A percentile compares a stretch with the other conserved stretches of the same genome.
phyloP scores from a whole-genome alignment of 495 filamentous ascomycete species.

The Entonaema liquescens region DNA sequence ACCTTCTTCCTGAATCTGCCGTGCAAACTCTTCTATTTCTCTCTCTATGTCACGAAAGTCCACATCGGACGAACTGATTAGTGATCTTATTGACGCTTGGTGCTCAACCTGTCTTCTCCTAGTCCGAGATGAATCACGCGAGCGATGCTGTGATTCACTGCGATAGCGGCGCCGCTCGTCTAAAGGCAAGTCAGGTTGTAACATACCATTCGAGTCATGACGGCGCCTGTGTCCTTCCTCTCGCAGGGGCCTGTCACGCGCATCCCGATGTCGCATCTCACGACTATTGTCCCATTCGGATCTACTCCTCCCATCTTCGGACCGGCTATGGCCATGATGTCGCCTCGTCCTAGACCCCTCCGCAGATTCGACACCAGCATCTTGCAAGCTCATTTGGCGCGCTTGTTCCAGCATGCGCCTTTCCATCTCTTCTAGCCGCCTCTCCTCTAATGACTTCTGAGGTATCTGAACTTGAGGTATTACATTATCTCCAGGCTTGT shows the following conservation, averaged over 20 bases:
- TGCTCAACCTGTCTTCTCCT: slow-evolving; percentile 74
- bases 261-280: slow-evolving; percentile 38
- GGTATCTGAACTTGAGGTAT: slow-evolving; percentile 62
- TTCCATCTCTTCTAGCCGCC: slow-evolving; percentile 69
- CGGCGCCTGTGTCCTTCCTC: slow-evolving; percentile 45
- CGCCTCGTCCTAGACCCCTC: slow-evolving; percentile 52
- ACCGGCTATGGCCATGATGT: slow-evolving; percentile 57
- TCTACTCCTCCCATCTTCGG: slow-evolving; percentile 44
- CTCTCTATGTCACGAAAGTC: slow-evolving; percentile 75
- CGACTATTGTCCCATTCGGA: slow-evolving; percentile 48
- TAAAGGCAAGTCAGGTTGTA: slow-evolving; percentile 41
- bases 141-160: slow-evolving; percentile 49
- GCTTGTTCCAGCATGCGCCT: slow-evolving; percentile 73
- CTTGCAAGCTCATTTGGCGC: slow-evolving; percentile 73
- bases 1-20: slow-evolving; percentile 89
- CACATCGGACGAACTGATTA: slow-evolving; percentile 79
- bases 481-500: slow-evolving; percentile 81
- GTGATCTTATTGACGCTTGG: slow-evolving; percentile 83
- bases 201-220: slow-evolving; percentile 43
- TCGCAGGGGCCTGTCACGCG: slow-evolving; percentile 36
- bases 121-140: slow-evolving; percentile 46
- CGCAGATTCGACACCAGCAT: slow-evolving; percentile 60
- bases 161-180: slow-evolving; percentile 50
- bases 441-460: slow-evolving; percentile 56
- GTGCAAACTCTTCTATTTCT: slow-evolving; percentile 79